phyloP scores from a whole-genome alignment of 2,329 filamentous ascomycete genomes.

The Aurifilum marmelostoma region DNA sequence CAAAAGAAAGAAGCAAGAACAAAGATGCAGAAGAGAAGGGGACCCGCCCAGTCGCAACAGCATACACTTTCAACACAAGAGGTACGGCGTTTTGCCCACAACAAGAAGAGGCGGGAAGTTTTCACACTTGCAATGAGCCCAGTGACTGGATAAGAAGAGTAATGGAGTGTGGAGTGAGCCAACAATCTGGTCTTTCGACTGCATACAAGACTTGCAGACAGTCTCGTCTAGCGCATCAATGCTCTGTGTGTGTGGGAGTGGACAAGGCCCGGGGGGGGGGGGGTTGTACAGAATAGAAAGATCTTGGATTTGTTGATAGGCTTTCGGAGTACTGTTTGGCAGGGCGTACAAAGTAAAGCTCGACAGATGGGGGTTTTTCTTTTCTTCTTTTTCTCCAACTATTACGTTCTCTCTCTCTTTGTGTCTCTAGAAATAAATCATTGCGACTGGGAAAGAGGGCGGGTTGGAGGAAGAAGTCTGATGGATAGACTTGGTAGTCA shows the following conservation, averaged over 20 bases:
- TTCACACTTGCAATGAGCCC: slow-evolving; percentile 8
- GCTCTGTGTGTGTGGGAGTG: no score
- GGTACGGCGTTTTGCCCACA: slow-evolving; percentile 28
- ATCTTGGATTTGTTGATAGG: neutral
- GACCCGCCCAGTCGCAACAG: slow-evolving; percentile 16
- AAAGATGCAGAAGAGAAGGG: slow-evolving; percentile 12
- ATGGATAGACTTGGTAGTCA: neutral
- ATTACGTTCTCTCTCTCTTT: neutral
- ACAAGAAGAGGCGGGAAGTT: slow-evolving; percentile 15
- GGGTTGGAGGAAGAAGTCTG: neutral
- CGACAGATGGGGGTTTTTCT: neutral
- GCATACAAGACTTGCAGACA: neutral
- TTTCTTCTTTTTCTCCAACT: neutral
- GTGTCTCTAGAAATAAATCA: neutral
- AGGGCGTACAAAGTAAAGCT: neutral
- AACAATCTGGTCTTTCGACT: neutral
- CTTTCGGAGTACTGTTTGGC: no score
- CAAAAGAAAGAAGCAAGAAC: slow-evolving; percentile 9
- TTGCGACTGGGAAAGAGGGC: neutral
- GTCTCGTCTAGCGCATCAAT: neutral
- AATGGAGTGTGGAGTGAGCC: no score
- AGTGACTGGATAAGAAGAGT: slow-evolving; percentile 25
- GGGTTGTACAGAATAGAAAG: no score
- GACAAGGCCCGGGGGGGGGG: no score
- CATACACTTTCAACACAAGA: slow-evolving; percentile 25